Percentiles rank a stretch among this genome's conserved stretches.
Evolutionary conservation across 1,284 basidiomycete genomes (phyloP).

Genomic region (Fomitopsis palustris): DNA sequence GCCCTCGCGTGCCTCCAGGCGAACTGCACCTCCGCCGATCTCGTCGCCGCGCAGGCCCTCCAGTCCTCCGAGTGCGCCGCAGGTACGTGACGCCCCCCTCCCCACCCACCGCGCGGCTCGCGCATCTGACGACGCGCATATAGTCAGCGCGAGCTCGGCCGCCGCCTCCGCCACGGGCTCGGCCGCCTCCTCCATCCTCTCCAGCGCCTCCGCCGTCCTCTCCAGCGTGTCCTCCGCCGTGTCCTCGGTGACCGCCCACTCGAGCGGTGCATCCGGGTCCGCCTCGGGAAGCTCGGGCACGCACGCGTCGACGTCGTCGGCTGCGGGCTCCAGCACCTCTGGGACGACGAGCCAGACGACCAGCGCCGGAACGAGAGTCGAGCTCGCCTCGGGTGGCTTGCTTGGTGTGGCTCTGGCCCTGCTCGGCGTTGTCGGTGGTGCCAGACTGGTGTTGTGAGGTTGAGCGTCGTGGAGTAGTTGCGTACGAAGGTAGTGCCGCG

Average conservation of each 20-base stretch:
- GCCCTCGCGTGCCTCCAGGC: slow-evolving; percentile 18
- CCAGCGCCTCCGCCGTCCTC: slow-evolving; percentile 5
- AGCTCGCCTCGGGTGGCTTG: background rate
- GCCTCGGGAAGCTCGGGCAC: background rate
- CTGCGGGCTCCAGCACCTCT: background rate
- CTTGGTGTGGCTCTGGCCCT: background rate
- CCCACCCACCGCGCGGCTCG: background rate
- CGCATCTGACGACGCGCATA: background rate
- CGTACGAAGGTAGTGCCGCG: no score
- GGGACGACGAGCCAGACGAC: background rate
- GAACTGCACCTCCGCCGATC: slow-evolving; percentile 20
- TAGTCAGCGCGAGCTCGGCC: slow-evolving; percentile 2
- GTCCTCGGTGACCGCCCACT: background rate
- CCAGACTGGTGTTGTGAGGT: background rate
- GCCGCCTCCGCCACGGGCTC: background rate
- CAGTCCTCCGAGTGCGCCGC: slow-evolving; percentile 24
- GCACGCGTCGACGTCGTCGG: background rate
- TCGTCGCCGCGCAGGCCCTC: slow-evolving; percentile 19
- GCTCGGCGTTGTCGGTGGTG: background rate
- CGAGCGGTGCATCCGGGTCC: background rate
- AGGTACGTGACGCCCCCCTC: slow-evolving; percentile 17
- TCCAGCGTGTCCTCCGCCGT: slow-evolving; percentile 6
- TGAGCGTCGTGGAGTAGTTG: no score
- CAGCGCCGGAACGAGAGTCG: background rate
- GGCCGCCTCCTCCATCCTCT: background rate